phyloP scores from a whole-genome alignment of 225 moss, liverwort and hornwort species.

The Pleurozium schreberi region DNA sequence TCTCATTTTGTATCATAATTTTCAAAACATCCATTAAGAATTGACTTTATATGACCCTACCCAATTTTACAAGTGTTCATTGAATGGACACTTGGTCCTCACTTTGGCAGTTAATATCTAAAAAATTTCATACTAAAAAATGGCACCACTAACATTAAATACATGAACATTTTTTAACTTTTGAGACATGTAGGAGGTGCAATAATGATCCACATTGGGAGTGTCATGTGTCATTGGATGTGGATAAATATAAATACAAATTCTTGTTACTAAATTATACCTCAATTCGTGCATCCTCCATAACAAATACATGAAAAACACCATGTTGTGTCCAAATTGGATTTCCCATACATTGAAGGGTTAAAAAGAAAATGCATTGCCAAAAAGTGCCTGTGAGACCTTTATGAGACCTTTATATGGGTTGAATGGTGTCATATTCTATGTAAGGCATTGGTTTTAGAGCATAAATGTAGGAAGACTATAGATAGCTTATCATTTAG shows the following conservation, averaged over 20 bases:
- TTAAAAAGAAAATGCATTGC: not conserved
- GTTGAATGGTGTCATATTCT: too few relatives aligned
- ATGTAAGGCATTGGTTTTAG: too few relatives aligned
- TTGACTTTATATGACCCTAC: not conserved
- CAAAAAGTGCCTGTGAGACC: not conserved
- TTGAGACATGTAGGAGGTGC: fast-evolving
- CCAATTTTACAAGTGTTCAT: fast-evolving
- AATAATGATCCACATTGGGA: not conserved
- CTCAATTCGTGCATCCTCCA: not conserved
- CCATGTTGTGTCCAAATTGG: not conserved
- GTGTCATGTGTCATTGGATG: not conserved
- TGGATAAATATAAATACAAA: fast-evolving
- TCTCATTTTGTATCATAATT: not conserved
- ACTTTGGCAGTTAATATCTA: too few relatives aligned
- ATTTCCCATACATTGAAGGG: fast-evolving
- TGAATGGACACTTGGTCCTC: fast-evolving
- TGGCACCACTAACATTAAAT: not conserved
- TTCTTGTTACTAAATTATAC: not conserved
- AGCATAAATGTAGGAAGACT: too few relatives aligned
- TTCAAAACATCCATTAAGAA: not conserved
- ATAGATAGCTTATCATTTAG: too few relatives aligned
- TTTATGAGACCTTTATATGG: not conserved
- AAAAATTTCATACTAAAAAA: not conserved
- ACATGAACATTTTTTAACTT: too few relatives aligned
- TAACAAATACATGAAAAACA: too few relatives aligned